Percentiles rank a stretch among this genome's conserved stretches.
Conservation (phyloP, 2,329 filamentous ascomycete genomes). For the Hypoxylon sp. region DNA sequence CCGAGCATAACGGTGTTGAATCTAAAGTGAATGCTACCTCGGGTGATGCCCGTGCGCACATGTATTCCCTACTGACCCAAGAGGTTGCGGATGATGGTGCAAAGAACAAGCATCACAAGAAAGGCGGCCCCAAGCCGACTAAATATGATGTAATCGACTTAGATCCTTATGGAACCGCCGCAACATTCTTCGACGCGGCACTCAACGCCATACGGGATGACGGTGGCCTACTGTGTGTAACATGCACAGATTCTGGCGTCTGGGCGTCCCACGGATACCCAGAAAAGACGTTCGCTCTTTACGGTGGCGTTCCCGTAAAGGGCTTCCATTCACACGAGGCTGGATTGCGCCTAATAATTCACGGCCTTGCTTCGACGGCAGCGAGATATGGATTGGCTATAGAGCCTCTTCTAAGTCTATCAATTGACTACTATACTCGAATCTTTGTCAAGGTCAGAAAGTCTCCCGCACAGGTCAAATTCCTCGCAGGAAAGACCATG, state of each 20-base stretch:
- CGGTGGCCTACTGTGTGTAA: slow-evolving; percentile 92
- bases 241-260: slow-evolving; percentile 95
- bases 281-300: slow-evolving; percentile 94
- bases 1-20: slow-evolving; percentile 83
- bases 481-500: slow-evolving; percentile 92
- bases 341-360: slow-evolving; percentile 86
- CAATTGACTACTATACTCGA: slow-evolving; percentile 94
- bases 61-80: slow-evolving; percentile 81
- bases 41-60: slow-evolving; percentile 89
- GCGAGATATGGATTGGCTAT: slow-evolving; percentile 89
- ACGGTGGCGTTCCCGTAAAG: slow-evolving; percentile 90
- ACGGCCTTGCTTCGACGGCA: slow-evolving; percentile 84
- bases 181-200: slow-evolving; percentile 91
- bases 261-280: slow-evolving; percentile 95
- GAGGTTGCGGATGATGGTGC: slow-evolving; percentile 62
- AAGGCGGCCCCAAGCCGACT: slow-evolving; percentile 57
- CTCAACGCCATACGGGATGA: slow-evolving; percentile 87
- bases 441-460: slow-evolving; percentile 87
- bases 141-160: slow-evolving; percentile 95
- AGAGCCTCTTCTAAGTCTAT: slow-evolving; percentile 91
- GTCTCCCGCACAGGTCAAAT: slow-evolving; percentile 89
- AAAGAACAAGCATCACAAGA: slow-evolving; percentile 57
- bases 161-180: slow-evolving; percentile 95
- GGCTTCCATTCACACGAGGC: slow-evolving; percentile 90
- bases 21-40: slow-evolving; percentile 80